These are phyloP conservation scores for Beauveria rudraprayagi DNA, from an alignment of 2,329 filamentous ascomycete species.

Conservation along the genomic window DNA sequence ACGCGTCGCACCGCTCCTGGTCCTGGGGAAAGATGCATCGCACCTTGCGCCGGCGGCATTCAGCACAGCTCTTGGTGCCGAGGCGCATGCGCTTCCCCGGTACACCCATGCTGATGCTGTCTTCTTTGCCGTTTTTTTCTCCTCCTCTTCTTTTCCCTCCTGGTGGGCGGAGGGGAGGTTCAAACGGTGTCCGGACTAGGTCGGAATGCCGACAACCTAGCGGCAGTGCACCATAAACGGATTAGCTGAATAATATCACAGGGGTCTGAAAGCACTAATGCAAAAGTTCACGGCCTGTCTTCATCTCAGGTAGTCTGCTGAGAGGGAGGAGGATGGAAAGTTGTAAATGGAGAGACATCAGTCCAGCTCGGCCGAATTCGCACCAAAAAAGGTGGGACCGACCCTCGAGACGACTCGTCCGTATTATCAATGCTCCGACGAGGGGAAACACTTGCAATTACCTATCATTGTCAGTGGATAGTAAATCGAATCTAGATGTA, in stretches of 20 bases:
- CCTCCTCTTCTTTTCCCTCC: background rate
- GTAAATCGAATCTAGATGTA: background rate
- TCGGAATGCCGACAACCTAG: background rate
- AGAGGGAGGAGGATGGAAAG: background rate
- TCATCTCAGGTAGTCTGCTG: no score
- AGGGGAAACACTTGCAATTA: background rate
- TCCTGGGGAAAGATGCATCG: conserved; percentile 35
- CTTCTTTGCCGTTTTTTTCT: background rate
- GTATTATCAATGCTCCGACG: no score
- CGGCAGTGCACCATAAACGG: background rate
- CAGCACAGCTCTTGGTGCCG: conserved; percentile 27
- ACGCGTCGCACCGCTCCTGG: conserved; percentile 33
- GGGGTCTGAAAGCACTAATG: no score
- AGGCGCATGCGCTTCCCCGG: conserved; percentile 22
- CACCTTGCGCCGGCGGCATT: conserved; percentile 42
- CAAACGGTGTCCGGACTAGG: background rate
- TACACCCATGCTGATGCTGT: background rate
- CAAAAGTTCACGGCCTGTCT: background rate
- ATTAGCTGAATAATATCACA: no score
- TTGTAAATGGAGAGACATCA: background rate
- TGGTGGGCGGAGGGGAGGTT: background rate
- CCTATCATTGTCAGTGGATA: background rate
- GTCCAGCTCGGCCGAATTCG: background rate
- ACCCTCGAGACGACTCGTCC: no score
- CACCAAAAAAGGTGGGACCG: background rate